These are phyloP conservation scores for Serendipita sp. DNA, from an alignment of 768 basidiomycete genomes.

Conservation along the genomic window DNA sequence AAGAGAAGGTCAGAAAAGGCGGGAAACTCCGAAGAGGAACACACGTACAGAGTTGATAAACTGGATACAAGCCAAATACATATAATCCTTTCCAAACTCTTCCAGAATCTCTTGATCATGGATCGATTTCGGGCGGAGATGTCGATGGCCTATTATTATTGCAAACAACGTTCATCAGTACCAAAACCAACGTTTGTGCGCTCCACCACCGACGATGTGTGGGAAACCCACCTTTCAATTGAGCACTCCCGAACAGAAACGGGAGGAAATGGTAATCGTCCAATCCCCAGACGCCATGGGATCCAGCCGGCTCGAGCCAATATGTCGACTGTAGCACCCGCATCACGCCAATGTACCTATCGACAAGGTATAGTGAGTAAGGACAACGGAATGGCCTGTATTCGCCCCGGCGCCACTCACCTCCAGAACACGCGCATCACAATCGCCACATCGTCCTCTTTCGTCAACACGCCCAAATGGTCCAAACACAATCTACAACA, in stretches of 20 bases:
- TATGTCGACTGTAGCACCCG: conserved; percentile 80
- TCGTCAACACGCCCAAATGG: conserved; percentile 44
- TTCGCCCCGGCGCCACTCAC: conserved; percentile 21
- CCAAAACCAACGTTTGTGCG: too few species aligned
- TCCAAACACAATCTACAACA: conserved; percentile 58
- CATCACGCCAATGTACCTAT: conserved; percentile 62
- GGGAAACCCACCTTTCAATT: conserved; percentile 36
- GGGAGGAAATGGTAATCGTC: conserved; percentile 96
- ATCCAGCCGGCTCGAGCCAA: conserved; percentile 98
- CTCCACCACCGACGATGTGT: too few species aligned
- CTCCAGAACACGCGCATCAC: conserved; percentile 87
- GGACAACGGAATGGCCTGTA: background rate
- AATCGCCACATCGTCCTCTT: conserved; percentile 54
- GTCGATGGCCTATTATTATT: conserved; percentile 51
- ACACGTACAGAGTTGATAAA: conserved; percentile 81
- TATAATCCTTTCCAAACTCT: conserved; percentile 82
- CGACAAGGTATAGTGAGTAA: background rate
- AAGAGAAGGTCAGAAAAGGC: background rate
- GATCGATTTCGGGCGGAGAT: conserved; percentile 81
- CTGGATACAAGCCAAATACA: conserved; percentile 90
- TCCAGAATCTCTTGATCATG: conserved; percentile 85
- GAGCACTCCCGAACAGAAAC: conserved; percentile 75
- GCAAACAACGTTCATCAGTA: too few species aligned
- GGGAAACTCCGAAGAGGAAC: background rate
- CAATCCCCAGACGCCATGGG: conserved; percentile 94